A percentile compares a stretch with the other conserved stretches of the same genome.
Conservation (phyloP, 352 stramenopile genomes). For the Phytophthora lateralis region DNA sequence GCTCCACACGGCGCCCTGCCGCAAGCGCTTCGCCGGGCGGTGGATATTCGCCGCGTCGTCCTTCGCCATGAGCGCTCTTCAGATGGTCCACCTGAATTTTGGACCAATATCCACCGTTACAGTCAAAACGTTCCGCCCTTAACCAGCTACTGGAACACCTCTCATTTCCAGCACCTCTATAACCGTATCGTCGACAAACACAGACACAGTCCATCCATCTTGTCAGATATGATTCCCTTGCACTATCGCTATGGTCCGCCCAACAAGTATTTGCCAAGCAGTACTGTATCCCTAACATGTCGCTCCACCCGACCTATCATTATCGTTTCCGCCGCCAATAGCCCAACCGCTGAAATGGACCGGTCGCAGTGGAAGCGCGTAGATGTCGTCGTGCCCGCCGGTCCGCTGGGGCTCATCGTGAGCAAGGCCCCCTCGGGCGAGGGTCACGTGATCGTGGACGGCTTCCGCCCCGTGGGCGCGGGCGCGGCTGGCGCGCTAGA, state of each 20-base stretch:
- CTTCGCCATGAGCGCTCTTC: slow-evolving; percentile 7
- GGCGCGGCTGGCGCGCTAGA: slow-evolving; percentile 52
- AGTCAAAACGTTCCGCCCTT: not conserved
- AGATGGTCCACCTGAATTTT: not conserved
- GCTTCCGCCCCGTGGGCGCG: slow-evolving; percentile 68
- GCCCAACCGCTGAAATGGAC: slow-evolving; percentile 10
- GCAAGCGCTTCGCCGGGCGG: slow-evolving; percentile 7
- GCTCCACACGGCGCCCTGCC: slow-evolving; percentile 17
- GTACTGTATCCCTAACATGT: not conserved
- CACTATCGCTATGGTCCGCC: not conserved
- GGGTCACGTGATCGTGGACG: slow-evolving; percentile 70
- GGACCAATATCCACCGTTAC: not conserved
- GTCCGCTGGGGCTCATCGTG: slow-evolving; percentile 78
- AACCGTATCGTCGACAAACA: not conserved
- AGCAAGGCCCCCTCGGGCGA: slow-evolving; percentile 50
- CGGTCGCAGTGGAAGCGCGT: slow-evolving; percentile 52
- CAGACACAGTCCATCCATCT: not conserved
- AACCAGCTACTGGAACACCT: not conserved
- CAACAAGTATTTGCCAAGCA: too few species aligned
- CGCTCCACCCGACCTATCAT: slow-evolving; percentile 2
- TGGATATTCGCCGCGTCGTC: slow-evolving; percentile 32
- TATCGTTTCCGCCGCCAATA: slow-evolving; percentile 4
- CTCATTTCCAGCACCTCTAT: not conserved
- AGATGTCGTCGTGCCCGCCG: slow-evolving; percentile 67
- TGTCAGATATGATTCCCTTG: not conserved